A percentile compares a stretch with the other conserved stretches of the same genome.
phyloP scores from a whole-genome alignment of 805 yeast genomes.

The Ogataea degrootiae region DNA sequence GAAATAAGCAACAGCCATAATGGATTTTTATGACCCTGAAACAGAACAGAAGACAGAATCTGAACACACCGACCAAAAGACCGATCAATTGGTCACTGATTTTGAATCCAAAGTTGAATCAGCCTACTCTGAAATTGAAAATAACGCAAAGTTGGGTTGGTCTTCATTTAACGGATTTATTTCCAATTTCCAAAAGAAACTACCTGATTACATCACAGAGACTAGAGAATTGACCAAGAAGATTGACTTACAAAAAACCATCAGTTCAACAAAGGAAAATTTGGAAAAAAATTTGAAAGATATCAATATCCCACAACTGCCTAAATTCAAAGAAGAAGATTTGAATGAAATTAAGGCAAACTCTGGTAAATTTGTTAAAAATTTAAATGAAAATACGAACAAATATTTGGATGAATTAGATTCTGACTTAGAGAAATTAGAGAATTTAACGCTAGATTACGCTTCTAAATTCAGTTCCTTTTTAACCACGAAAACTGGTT shows the following conservation, averaged over 20 bases:
- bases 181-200: constrained; percentile 27
- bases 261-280: constrained; percentile 14
- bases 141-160: constrained; percentile 34
- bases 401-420: constrained; percentile 68
- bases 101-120: constrained; percentile 39
- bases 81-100: constrained; percentile 53
- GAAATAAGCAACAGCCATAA: constrained; percentile 1
- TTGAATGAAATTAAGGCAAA: constrained; percentile 21
- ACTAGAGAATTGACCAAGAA: constrained; percentile 21
- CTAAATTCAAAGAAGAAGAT: constrained; percentile 21
- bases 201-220: constrained; percentile 29
- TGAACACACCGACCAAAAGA: constrained; percentile 35
- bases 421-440: constrained; percentile 66
- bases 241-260: constrained; percentile 14
- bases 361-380: constrained; percentile 22
- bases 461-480: constrained; percentile 55
- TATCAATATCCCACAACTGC: constrained; percentile 2
- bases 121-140: constrained; percentile 42
- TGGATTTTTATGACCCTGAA: constrained; percentile 30
- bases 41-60: constrained; percentile 20
- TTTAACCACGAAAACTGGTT: constrained; percentile 28
- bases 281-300: constrained; percentile 12
- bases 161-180: constrained; percentile 32
- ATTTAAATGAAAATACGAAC: constrained; percentile 44
- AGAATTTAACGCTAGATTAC: constrained; percentile 60